Evolutionary conservation across 2,329 filamentous ascomycete genomes (phyloP), one percentile per base, ranked within the genome.

Genomic region (Hymenotorrendiella dingleyae): DNA sequence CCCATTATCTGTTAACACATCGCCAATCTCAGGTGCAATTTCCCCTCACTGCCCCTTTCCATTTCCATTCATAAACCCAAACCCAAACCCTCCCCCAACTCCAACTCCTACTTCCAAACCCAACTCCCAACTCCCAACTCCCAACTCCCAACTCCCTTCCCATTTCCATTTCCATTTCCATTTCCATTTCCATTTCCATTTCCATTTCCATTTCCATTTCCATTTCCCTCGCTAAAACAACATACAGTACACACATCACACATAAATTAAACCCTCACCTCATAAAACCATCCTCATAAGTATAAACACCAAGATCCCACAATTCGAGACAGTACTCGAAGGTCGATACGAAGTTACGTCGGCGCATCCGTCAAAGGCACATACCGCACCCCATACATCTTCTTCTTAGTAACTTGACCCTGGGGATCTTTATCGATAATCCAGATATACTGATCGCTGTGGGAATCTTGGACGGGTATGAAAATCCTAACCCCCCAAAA

Each of bases 361-460:
- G 82, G 82, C 17, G 82, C 74, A 67, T 89, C 82, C 4, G 83
- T 87, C 64, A 90, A 64, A 4, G 84, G 84, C 45, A 91, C 86
- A 67, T 91, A 91, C 51, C 78, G 68, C 30, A 91, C 86, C 0
- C 80, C 82, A 62, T 82, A 86, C 49, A 82, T 55, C 64, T 71
- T 80, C 64, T 73, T 73, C 67, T 67, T 78, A 20, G 63, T 72
- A 3, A 90, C 66, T 3, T 64, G 67, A 2, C 86, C 86, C 4
- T 80, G 63, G 26, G 64, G 68, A 54, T 84, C 76, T 70, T 90
- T 91, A 56, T 88, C 79, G 32, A 91, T 73, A 2, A 79, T 72
- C 73, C 81, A 91, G 7, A 91, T 79, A 57, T 82, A 73, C 65
- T 91, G 86, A 39, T 47, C 33, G 4, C 51, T 50, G 9, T 40